Evolutionary conservation across 768 basidiomycete species (phyloP).

Genomic region (Trametes maxima): DNA sequence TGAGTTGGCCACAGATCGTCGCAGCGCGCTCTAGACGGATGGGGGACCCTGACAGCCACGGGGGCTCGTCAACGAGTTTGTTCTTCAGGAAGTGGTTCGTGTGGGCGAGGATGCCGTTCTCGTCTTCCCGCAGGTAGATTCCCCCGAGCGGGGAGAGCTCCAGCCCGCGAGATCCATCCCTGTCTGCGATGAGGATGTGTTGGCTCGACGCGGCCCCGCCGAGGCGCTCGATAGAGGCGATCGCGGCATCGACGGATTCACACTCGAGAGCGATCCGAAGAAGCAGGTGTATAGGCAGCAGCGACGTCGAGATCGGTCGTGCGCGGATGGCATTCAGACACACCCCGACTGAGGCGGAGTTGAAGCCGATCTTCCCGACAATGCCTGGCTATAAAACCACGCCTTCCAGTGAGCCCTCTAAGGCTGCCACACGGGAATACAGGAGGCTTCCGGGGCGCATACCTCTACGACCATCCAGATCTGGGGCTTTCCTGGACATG

Average conservation of each 20-base stretch:
- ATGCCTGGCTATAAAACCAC: conserved; percentile 34
- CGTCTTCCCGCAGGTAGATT: conserved; percentile 31
- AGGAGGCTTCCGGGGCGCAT: neutral
- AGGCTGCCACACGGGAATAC: neutral
- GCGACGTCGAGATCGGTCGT: conserved; percentile 31
- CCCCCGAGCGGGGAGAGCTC: conserved; percentile 37
- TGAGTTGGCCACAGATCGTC: conserved; percentile 29
- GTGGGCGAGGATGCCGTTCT: conserved; percentile 35
- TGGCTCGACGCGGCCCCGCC: conserved; percentile 39
- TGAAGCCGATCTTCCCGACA: conserved; percentile 43
- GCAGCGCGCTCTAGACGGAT: conserved; percentile 32
- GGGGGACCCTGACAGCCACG: conserved; percentile 36
- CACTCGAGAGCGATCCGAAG: conserved; percentile 38
- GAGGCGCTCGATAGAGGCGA: conserved; percentile 30
- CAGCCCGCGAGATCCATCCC: conserved; percentile 30
- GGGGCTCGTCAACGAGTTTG: conserved; percentile 35
- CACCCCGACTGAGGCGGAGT: conserved; percentile 38
- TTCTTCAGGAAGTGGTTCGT: conserved; percentile 41
- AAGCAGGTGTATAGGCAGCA: conserved; percentile 38
- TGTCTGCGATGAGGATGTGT: conserved; percentile 40
- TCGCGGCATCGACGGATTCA: conserved; percentile 30
- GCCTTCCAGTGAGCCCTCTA: neutral
- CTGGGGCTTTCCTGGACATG: conserved; percentile 32
- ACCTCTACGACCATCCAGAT: conserved; percentile 43
- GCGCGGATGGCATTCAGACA: conserved; percentile 42